phyloP scores from a whole-genome alignment of 352 stramenopile genomes.

The Phytophthora vignae region DNA sequence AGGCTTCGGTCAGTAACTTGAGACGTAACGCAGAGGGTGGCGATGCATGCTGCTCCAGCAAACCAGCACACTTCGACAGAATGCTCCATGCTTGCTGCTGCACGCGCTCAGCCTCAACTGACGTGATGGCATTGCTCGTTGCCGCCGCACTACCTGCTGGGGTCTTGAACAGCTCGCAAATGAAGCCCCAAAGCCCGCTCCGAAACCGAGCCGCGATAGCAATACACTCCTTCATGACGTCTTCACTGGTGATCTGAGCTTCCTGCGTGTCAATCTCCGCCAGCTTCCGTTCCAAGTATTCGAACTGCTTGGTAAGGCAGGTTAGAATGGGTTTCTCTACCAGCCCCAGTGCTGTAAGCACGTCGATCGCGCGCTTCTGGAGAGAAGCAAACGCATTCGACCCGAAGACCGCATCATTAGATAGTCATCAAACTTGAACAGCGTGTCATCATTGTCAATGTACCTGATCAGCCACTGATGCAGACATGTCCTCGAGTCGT shows the following conservation, averaged over 20 bases:
- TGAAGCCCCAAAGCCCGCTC: slow-evolving; percentile 73
- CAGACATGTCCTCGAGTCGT: slow-evolving; percentile 68
- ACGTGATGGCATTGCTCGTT: slow-evolving; percentile 52
- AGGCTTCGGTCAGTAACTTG: slow-evolving; percentile 69
- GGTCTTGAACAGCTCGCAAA: slow-evolving; percentile 79
- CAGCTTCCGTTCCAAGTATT: slow-evolving; percentile 66
- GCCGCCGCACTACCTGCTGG: slow-evolving; percentile 31
- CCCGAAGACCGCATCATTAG: background rate
- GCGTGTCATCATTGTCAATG: background rate
- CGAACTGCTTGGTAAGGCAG: slow-evolving; percentile 76
- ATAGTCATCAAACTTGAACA: too few species aligned
- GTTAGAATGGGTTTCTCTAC: slow-evolving; percentile 72
- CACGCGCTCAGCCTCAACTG: slow-evolving; percentile 69
- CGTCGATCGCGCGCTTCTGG: slow-evolving; percentile 66
- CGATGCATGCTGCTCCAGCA: slow-evolving; percentile 61
- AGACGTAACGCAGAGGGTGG: slow-evolving; percentile 50
- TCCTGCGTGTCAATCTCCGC: slow-evolving; percentile 35
- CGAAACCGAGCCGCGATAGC: slow-evolving; percentile 71
- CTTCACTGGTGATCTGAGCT: slow-evolving; percentile 26
- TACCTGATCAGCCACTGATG: slow-evolving; percentile 69
- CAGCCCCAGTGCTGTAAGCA: slow-evolving; percentile 63
- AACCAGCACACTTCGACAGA: slow-evolving; percentile 51
- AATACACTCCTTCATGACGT: slow-evolving; percentile 64
- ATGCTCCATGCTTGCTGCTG: slow-evolving; percentile 71
- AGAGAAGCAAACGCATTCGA: slow-evolving; percentile 3